These are phyloP conservation scores for Glomus cerebriforme DNA, from an alignment of 192 early-diverging fungal species.

Conservation along the genomic window DNA sequence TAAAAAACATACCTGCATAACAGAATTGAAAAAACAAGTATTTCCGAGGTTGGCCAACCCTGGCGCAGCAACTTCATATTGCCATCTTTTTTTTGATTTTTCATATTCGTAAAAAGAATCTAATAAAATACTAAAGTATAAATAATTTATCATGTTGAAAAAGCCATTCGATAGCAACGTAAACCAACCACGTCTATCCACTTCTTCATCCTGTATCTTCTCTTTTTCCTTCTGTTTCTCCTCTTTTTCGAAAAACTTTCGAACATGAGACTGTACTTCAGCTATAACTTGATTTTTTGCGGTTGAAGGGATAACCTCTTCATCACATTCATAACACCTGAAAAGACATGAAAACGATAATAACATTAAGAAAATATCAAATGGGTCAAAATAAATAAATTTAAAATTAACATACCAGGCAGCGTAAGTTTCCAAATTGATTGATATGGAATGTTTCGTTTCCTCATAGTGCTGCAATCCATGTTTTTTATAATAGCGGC, in stretches of 20 bases:
- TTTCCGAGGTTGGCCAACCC: constrained; percentile 76
- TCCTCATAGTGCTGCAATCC: constrained; percentile 33
- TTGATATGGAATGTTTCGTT: constrained; percentile 34
- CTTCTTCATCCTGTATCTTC: not conserved
- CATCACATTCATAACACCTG: constrained; percentile 45
- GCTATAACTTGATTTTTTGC: constrained; percentile 36
- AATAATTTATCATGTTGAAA: not conserved
- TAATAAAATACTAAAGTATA: not conserved
- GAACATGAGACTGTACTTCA: constrained; percentile 29
- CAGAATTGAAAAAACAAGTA: constrained; percentile 82
- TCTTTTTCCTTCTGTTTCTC: too few relatives aligned
- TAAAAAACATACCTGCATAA: constrained; percentile 57
- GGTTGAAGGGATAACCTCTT: constrained; percentile 27
- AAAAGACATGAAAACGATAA: not conserved
- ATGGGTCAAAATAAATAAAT: not conserved
- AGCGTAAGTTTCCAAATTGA: constrained; percentile 35
- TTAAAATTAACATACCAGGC: constrained; percentile 30
- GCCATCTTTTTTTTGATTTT: not conserved
- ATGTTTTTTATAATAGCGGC: constrained; percentile 31
- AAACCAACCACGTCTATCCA: not conserved
- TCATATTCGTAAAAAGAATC: not conserved
- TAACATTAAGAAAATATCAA: too few relatives aligned
- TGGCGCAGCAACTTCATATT: constrained; percentile 35
- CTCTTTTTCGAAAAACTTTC: not conserved
- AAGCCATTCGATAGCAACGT: not conserved